Conservation (phyloP, 306 rosid genomes). For the Boehmeria nivea region DNA sequence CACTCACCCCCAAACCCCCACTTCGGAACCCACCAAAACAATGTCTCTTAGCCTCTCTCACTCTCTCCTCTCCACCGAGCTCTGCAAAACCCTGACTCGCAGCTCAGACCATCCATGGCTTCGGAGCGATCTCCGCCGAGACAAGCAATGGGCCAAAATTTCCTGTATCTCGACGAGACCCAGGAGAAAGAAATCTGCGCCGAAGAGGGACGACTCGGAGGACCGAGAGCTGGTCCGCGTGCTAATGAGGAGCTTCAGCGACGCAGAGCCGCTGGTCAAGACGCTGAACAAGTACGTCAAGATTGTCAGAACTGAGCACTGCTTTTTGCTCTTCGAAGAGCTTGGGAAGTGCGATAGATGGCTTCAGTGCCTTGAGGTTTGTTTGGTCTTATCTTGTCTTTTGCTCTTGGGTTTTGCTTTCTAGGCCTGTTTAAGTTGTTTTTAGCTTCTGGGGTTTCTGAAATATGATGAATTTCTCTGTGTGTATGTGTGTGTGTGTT, state of each 20-base stretch:
- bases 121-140: too few relatives aligned
- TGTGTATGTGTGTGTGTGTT: too few relatives aligned
- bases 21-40: too few relatives aligned
- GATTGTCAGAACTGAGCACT: constrained; percentile 68
- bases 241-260: constrained; percentile 48
- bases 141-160: constrained; percentile 23
- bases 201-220: constrained; percentile 37
- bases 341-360: constrained; percentile 68
- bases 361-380: constrained; percentile 92
- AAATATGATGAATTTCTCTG: background rate
- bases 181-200: constrained; percentile 23
- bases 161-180: constrained; percentile 35
- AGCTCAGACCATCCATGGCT: constrained; percentile 24
- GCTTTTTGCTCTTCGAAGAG: constrained; percentile 80
- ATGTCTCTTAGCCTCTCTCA: constrained; percentile 29
- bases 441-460: background rate
- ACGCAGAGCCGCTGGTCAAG: constrained; percentile 65
- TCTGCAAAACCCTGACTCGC: constrained; percentile 20
- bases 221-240: constrained; percentile 54
- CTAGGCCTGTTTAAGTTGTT: too few relatives aligned
- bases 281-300: constrained; percentile 67
- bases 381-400: background rate
- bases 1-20: too few relatives aligned
- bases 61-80: constrained; percentile 24
- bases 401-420: background rate